A percentile compares a stretch with the other conserved stretches of the same genome.
phyloP scores from a whole-genome alignment of 2,329 filamentous ascomycete genomes.

The Claviceps quebecensis region DNA sequence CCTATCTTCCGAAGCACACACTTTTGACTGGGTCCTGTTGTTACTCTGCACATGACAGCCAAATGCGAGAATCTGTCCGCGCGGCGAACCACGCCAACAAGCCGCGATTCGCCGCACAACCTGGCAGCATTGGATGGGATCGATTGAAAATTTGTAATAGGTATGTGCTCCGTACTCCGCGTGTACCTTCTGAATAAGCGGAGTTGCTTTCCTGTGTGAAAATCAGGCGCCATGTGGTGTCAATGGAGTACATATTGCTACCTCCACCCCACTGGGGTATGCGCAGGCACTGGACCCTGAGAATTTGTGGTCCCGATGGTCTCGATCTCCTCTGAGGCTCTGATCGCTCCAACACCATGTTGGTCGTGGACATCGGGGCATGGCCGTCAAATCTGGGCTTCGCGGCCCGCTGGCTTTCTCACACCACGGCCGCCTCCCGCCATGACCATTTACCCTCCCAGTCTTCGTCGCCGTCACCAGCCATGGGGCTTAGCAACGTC shows the following conservation, averaged over 20 bases:
- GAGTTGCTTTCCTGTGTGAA: neutral
- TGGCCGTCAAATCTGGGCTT: constrained; percentile 17
- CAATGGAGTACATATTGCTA: neutral
- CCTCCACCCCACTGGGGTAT: neutral
- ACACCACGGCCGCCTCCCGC: neutral
- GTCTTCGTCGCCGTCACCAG: neutral
- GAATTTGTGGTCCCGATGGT: constrained; percentile 6
- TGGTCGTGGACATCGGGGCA: constrained; percentile 20
- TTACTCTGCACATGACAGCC: too few relatives aligned
- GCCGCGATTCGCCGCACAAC: too few relatives aligned
- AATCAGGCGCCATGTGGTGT: too few relatives aligned
- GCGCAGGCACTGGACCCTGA: constrained; percentile 11
- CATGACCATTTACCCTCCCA: neutral
- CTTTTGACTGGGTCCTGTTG: too few relatives aligned
- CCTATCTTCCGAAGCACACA: too few relatives aligned
- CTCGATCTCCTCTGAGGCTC: constrained; percentile 12
- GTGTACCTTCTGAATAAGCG: too few relatives aligned
- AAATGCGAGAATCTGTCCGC: too few relatives aligned
- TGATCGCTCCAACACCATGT: constrained; percentile 15
- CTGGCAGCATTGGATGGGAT: too few relatives aligned
- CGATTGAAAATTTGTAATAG: too few relatives aligned
- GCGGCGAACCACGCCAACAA: too few relatives aligned
- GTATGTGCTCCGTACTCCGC: too few relatives aligned
- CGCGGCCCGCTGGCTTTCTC: constrained; percentile 3
- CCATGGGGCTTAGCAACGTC: constrained; percentile 2